Evolutionary conservation across 1,284 basidiomycete genomes (phyloP), one percentile per base, ranked within the genome.

Genomic region (Cryptococcus hybrid): DNA sequence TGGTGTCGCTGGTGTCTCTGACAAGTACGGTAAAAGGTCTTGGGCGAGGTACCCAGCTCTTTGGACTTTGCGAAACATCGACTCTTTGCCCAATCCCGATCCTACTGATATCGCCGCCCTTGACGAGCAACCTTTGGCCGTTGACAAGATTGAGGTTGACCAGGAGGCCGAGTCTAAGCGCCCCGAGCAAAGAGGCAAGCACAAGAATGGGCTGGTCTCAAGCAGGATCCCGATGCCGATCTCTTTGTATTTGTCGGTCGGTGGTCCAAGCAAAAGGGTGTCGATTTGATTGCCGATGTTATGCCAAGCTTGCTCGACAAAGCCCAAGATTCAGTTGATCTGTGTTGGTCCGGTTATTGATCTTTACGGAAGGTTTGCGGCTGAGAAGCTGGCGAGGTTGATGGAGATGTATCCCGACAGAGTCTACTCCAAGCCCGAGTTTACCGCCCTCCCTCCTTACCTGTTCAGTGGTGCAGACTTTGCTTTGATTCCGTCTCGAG

Each of bases 201-300:
- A 24, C 92, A 95, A 68, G 90, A 93, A 76, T 94, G 92, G 92
- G 92, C 92, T 43, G 86, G 87, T 52, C 86, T 95, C 76, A 88
- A 86, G 73, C 91, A 94, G 74, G 90, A 94, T 70, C 88, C 92
- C 3, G 81, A 89, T 52, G 86, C 90, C 3, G 90, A 93, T 75
- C 77, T 95, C 48, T 94, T 94, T 73, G 91, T 95, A 64, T 94
- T 95, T 77, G 92, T 95, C 65, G 92, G 92, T 74, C 88, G 92
- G 66, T 94, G 92, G 92, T 95, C 92, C 3, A 94, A 94, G 78
- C 92, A 95, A 76, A 95, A 95, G 80, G 92, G 91, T 71, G 91
- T 95, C 36, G 92, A 95, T 80, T 80, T 95, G 51, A 95, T 95
- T 67, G 92, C 92, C 8, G 92, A 95, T 78, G 87, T 92, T 64